A percentile compares a stretch with the other conserved stretches of the same genome.
Evolutionary conservation across 23 red algal genomes (phyloP).

Genomic region (Gracilaria domingensis): DNA sequence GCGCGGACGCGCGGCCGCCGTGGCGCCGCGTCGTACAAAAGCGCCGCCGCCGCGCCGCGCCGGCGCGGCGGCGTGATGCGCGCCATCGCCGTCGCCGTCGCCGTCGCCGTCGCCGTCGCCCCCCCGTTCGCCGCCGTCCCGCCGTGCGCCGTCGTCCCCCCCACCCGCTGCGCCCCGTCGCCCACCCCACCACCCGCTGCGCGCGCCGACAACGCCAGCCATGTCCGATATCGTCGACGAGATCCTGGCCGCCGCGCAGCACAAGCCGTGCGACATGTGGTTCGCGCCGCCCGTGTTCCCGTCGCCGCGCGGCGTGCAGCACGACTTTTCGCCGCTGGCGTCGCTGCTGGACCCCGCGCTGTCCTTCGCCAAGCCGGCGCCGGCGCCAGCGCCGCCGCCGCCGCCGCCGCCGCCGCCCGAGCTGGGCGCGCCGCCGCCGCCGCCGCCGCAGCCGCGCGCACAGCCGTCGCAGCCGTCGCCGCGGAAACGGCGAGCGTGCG

Average conservation of each 20-base stretch:
- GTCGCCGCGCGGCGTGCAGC: constrained; percentile 34
- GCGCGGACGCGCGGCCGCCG: neutral
- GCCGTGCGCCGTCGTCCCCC: too few species aligned
- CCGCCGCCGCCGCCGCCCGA: constrained; percentile 2
- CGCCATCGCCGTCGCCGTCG: too few species aligned
- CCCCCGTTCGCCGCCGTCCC: too few species aligned
- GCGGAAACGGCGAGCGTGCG: neutral
- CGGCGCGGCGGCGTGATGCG: too few species aligned
- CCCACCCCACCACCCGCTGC: neutral
- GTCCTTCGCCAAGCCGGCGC: neutral
- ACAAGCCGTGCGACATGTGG: neutral
- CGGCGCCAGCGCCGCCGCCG: neutral
- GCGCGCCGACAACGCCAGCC: neutral
- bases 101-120: too few species aligned
- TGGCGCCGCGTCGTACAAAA: too few species aligned
- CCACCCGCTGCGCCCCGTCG: neutral
- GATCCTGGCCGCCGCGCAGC: constrained; percentile 26
- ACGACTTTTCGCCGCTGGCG: constrained; percentile 23
- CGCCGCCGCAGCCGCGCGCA: neutral
- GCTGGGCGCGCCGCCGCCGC: neutral
- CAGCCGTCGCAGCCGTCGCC: neutral
- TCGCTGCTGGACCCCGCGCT: neutral
- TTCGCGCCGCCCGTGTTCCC: constrained; percentile 5
- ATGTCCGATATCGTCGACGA: constrained; percentile 59
- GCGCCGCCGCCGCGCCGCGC: too few species aligned